Percentiles rank a stretch among this genome's conserved stretches.
These are phyloP conservation scores for Penicillium sumatraense DNA, from an alignment of 2,329 filamentous ascomycete species.

Conservation along the genomic window DNA sequence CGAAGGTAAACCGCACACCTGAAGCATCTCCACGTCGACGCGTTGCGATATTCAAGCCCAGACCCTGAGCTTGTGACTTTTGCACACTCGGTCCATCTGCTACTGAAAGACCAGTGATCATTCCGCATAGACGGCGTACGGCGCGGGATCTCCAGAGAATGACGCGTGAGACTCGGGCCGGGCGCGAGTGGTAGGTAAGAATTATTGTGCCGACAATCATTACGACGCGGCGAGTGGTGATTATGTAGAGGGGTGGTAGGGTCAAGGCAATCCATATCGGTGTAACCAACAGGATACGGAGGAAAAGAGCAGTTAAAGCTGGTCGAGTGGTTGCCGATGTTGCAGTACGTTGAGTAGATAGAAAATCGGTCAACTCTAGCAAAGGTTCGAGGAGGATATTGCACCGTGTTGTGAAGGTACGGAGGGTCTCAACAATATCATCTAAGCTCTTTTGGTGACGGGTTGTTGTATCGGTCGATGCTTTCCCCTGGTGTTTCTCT, in stretches of 20 bases:
- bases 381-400: slow-evolving; percentile 91
- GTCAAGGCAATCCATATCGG: slow-evolving; percentile 87
- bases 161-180: slow-evolving; percentile 80
- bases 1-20: slow-evolving; percentile 94
- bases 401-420: slow-evolving; percentile 86
- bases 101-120: slow-evolving; percentile 78
- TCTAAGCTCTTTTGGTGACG: slow-evolving; percentile 93
- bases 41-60: slow-evolving; percentile 53
- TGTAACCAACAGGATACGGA: slow-evolving; percentile 84
- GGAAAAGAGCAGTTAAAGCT: slow-evolving; percentile 84
- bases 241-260: slow-evolving; percentile 78
- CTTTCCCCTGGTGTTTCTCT: slow-evolving; percentile 61
- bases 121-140: slow-evolving; percentile 69
- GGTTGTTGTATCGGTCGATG: slow-evolving; percentile 64
- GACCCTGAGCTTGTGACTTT: slow-evolving; percentile 49
- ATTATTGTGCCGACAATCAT: slow-evolving; percentile 85
- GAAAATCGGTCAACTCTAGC: slow-evolving; percentile 85
- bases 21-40: slow-evolving; percentile 58
- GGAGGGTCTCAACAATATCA: slow-evolving; percentile 93
- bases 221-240: slow-evolving; percentile 83
- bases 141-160: slow-evolving; percentile 87
- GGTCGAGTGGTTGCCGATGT: slow-evolving; percentile 90
- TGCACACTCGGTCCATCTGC: slow-evolving; percentile 45
- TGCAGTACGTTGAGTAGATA: slow-evolving; percentile 86
- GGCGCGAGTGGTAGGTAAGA: slow-evolving; percentile 89